Evolutionary conservation across 2,329 filamentous ascomycete genomes (phyloP).

Genomic region (Didymella keratinophila): DNA sequence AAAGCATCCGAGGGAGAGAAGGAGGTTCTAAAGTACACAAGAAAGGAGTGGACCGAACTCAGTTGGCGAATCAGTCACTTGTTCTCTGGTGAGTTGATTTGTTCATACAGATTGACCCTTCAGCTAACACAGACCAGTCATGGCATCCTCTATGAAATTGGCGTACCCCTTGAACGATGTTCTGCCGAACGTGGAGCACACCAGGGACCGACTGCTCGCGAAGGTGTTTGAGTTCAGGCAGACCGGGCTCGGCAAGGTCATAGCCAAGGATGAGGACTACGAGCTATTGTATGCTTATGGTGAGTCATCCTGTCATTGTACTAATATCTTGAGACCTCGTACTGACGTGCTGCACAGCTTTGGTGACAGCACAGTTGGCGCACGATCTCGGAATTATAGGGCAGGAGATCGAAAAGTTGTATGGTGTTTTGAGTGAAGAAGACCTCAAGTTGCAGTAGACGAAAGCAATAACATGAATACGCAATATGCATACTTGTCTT

Average conservation of each 20-base stretch:
- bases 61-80: constrained; percentile 92
- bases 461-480: neutral
- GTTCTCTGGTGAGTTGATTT: constrained; percentile 60
- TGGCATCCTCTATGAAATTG: constrained; percentile 91
- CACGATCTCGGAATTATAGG: constrained; percentile 63
- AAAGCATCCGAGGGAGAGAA: constrained; percentile 80
- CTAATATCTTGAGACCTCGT: neutral
- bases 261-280: constrained; percentile 79
- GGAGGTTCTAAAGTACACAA: constrained; percentile 79
- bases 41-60: constrained; percentile 78
- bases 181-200: constrained; percentile 80
- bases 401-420: constrained; percentile 65
- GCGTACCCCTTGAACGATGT: constrained; percentile 93
- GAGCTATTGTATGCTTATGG: constrained; percentile 92
- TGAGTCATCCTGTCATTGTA: constrained; percentile 47
- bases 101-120: neutral
- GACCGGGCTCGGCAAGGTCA: constrained; percentile 61
- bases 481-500: neutral
- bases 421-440: constrained; percentile 69
- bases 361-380: constrained; percentile 68
- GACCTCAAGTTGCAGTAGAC: constrained; percentile 60
- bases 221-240: constrained; percentile 89
- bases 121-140: constrained; percentile 59
- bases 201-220: constrained; percentile 81
- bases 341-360: constrained; percentile 52